These are phyloP conservation scores for Penicillium hordei DNA, from an alignment of 2,329 filamentous ascomycete genomes.

Conservation along the genomic window DNA sequence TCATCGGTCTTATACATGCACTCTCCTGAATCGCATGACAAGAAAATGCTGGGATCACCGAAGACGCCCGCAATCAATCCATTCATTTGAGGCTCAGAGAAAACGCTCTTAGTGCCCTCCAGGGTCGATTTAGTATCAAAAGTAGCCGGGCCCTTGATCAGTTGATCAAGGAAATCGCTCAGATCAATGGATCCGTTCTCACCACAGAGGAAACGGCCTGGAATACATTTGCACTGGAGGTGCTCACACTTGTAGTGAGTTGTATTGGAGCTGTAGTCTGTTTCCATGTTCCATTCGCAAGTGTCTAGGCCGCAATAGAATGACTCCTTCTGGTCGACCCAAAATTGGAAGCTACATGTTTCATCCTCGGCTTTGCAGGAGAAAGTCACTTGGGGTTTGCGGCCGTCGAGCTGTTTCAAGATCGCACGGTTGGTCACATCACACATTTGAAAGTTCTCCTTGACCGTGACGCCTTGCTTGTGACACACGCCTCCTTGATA, in stretches of 20 bases:
- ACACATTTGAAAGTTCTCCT: conserved; percentile 96
- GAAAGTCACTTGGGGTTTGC: conserved; percentile 92
- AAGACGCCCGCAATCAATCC: conserved; percentile 84
- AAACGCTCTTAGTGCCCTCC: conserved; percentile 66
- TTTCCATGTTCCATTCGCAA: conserved; percentile 71
- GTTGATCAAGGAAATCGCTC: conserved; percentile 77
- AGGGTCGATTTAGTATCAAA: conserved; percentile 68
- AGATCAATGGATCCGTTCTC: conserved; percentile 90
- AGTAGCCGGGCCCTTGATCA: conserved; percentile 81
- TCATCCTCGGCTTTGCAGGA: conserved; percentile 73
- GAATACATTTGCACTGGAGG: conserved; percentile 82
- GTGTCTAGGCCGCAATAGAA: conserved; percentile 91
- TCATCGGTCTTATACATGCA: conserved; percentile 92
- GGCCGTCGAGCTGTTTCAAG: conserved; percentile 75
- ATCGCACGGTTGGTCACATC: conserved; percentile 97
- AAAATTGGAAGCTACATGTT: conserved; percentile 96
- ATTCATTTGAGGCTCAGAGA: conserved; percentile 91
- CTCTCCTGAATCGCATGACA: conserved; percentile 82
- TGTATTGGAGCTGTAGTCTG: conserved; percentile 69
- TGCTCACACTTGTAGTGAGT: conserved; percentile 84
- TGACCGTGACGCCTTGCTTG: conserved; percentile 82
- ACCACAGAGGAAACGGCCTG: conserved; percentile 90
- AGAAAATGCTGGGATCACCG: conserved; percentile 82
- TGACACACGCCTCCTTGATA: conserved; percentile 86
- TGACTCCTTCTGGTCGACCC: conserved; percentile 90